Evolutionary conservation across 1,284 basidiomycete species (phyloP).

Genomic region (Ustilago tritici): DNA sequence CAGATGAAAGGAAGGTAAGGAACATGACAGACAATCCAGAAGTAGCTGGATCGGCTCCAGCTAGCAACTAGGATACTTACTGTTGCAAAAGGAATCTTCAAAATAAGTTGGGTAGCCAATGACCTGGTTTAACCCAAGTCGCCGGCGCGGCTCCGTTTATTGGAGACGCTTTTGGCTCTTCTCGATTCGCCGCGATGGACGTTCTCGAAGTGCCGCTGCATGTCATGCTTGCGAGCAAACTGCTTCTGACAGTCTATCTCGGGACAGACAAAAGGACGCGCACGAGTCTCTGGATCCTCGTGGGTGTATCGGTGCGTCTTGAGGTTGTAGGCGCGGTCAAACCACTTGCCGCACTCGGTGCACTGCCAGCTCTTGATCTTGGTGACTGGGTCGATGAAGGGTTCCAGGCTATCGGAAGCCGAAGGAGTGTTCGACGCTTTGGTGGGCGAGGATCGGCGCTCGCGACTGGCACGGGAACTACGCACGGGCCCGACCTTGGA

Average conservation of each 20-base stretch:
- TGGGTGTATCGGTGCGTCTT: constrained; percentile 60
- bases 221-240: constrained; percentile 63
- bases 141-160: constrained; percentile 35
- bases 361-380: constrained; percentile 59
- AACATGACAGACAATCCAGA: constrained; percentile 8
- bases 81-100: constrained; percentile 47
- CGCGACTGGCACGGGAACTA: constrained; percentile 18
- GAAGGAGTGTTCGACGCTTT: constrained; percentile 7
- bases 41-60: not conserved
- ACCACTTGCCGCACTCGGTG: constrained; percentile 54
- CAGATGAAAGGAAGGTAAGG: constrained; percentile 16
- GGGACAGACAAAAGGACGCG: constrained; percentile 55
- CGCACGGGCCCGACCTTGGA: constrained; percentile 41
- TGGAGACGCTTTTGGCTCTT: constrained; percentile 18
- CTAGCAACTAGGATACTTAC: constrained; percentile 27
- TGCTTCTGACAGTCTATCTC: constrained; percentile 52
- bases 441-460: constrained; percentile 37
- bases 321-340: constrained; percentile 64
- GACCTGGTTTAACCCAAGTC: constrained; percentile 42
- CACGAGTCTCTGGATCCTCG: constrained; percentile 49
- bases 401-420: constrained; percentile 28
- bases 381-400: constrained; percentile 34
- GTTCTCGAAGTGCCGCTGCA: constrained; percentile 57
- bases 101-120: constrained; percentile 22
- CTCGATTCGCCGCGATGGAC: constrained; percentile 55